Conservation (phyloP, 2,329 filamentous ascomycete genomes). For the Esteya vermicola region DNA sequence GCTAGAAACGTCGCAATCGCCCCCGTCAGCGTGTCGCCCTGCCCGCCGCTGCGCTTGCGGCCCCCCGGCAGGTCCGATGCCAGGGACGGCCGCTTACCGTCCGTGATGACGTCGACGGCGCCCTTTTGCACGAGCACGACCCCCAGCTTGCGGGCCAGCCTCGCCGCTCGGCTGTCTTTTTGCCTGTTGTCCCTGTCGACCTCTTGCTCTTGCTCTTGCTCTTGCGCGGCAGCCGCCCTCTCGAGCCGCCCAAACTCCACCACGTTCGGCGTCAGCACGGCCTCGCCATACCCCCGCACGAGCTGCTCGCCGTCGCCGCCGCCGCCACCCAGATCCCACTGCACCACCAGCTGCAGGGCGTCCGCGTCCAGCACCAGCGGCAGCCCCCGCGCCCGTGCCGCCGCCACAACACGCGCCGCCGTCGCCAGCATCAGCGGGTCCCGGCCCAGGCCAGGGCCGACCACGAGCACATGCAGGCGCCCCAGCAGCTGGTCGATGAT, state of each 20-base stretch:
- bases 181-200: conserved; percentile 19
- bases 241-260: conserved; percentile 81
- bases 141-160: conserved; percentile 58
- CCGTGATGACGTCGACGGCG: conserved; percentile 63
- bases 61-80: conserved; percentile 68
- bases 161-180: conserved; percentile 36
- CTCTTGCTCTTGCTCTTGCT: conserved; percentile 14
- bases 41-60: conserved; percentile 79
- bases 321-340: conserved; percentile 59
- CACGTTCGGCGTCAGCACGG: conserved; percentile 87
- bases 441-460: conserved; percentile 82
- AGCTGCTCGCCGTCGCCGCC: too few relatives aligned
- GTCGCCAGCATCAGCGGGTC: conserved; percentile 85
- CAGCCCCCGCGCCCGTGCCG: conserved; percentile 56
- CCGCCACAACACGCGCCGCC: conserved; percentile 62
- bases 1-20: conserved; percentile 76
- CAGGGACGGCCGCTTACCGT: conserved; percentile 46
- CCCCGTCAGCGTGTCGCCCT: conserved; percentile 90
- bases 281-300: conserved; percentile 66
- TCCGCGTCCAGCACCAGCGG: conserved; percentile 89
- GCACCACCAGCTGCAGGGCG: conserved; percentile 65
- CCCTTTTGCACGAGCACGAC: conserved; percentile 93
- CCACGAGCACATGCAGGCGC: conserved; percentile 80
- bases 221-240: conserved; percentile 34
- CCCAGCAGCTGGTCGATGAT: conserved; percentile 68